phyloP scores from a whole-genome alignment of 2,329 filamentous ascomycete species.

The Alternaria rosae region DNA sequence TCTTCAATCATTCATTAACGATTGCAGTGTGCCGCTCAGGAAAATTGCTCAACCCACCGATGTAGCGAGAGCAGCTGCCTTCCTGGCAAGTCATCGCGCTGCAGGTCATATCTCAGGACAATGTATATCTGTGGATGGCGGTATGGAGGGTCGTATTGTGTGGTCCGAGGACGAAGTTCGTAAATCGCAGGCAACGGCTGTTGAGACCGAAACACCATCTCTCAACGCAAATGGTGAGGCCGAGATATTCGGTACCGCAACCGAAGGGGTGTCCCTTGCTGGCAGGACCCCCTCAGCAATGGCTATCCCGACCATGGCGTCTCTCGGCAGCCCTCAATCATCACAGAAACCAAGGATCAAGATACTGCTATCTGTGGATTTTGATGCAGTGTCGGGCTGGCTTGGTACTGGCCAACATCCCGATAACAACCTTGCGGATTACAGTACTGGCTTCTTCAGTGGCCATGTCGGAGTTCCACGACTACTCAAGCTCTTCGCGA shows the following conservation, averaged over 20 bases:
- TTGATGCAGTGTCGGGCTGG: slow-evolving; percentile 68
- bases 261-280: slow-evolving; percentile 16
- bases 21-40: slow-evolving; percentile 49
- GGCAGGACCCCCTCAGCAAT: neutral
- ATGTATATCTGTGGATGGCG: slow-evolving; percentile 60
- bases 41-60: slow-evolving; percentile 60
- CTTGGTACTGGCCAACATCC: slow-evolving; percentile 63
- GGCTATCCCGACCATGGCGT: neutral
- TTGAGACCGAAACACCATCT: neutral
- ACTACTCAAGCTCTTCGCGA: slow-evolving; percentile 62
- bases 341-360: slow-evolving; percentile 45
- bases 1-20: slow-evolving; percentile 5
- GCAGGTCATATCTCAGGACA: slow-evolving; percentile 64
- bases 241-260: slow-evolving; percentile 18
- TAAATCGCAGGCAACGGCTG: slow-evolving; percentile 13
- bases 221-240: neutral
- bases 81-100: slow-evolving; percentile 60
- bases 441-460: slow-evolving; percentile 63
- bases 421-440: slow-evolving; percentile 64
- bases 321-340: neutral
- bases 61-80: slow-evolving; percentile 59
- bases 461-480: slow-evolving; percentile 65
- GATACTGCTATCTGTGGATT: slow-evolving; percentile 57
- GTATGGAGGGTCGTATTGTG: slow-evolving; percentile 60
- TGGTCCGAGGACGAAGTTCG: slow-evolving; percentile 56